Conservation (phyloP, 2,329 filamentous ascomycete species). For the Penicillium crustosum region DNA sequence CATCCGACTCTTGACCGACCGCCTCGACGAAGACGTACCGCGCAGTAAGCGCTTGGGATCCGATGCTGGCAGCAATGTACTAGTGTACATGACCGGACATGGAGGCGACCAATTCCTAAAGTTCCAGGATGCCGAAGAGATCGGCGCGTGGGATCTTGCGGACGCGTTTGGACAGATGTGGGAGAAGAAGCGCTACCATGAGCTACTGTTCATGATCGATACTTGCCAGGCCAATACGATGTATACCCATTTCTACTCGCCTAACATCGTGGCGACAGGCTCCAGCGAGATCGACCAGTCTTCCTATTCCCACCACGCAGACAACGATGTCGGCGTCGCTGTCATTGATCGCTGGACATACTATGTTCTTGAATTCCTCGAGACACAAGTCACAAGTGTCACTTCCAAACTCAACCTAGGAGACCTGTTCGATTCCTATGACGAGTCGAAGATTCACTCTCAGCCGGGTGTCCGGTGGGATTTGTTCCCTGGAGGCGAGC, state of each 20-base stretch:
- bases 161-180: conserved; percentile 99
- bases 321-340: conserved; percentile 95
- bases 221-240: conserved; percentile 99
- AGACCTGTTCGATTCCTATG: conserved; percentile 94
- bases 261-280: conserved; percentile 97
- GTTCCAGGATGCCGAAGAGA: conserved; percentile 97
- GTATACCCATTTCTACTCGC: conserved; percentile 97
- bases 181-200: conserved; percentile 99
- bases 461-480: conserved; percentile 92
- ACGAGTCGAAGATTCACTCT: conserved; percentile 90
- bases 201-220: conserved; percentile 99
- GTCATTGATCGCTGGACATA: conserved; percentile 99
- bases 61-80: conserved; percentile 91
- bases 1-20: conserved; percentile 89
- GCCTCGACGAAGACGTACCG: conserved; percentile 91
- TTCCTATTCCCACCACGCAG: conserved; percentile 95
- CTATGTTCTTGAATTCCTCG: conserved; percentile 95
- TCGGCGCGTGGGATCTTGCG: conserved; percentile 91
- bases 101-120: conserved; percentile 97
- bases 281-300: conserved; percentile 94
- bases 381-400: conserved; percentile 82
- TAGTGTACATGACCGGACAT: conserved; percentile 99
- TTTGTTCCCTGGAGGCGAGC: conserved; percentile 82
- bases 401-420: conserved; percentile 86
- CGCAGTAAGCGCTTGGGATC: conserved; percentile 90